Conservation (phyloP, 2,329 filamentous ascomycete species). For the Hymenotorrendiella dingleyae region DNA sequence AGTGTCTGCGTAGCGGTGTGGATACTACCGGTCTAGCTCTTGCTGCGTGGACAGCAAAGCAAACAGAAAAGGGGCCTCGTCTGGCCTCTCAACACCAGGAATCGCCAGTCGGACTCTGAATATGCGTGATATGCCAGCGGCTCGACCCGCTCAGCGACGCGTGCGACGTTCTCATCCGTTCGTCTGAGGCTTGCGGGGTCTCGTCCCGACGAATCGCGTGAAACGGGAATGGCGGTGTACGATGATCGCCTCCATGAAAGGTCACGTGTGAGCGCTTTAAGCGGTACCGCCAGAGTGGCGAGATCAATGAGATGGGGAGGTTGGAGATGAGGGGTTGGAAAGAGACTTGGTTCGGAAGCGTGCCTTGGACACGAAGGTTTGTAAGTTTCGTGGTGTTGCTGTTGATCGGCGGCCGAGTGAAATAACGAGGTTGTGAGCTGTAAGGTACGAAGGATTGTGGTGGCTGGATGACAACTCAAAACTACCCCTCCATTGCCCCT, state of each 20-base stretch:
- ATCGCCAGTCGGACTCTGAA: conserved; percentile 4
- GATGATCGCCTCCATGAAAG: neutral
- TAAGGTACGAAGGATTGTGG: neutral
- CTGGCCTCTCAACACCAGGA: no score
- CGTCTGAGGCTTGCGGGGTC: conserved; percentile 10
- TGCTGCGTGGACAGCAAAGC: conserved; percentile 21
- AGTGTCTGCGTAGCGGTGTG: conserved; percentile 25
- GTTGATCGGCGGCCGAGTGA: no score
- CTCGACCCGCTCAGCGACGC: conserved; percentile 23
- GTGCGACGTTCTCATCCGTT: conserved; percentile 20
- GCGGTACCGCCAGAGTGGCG: no score
- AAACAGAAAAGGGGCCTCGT: no score
- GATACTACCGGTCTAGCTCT: conserved; percentile 7
- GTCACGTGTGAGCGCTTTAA: conserved; percentile 4
- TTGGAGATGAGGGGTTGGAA: no score
- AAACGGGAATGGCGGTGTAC: conserved; percentile 19
- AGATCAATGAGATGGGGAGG: no score
- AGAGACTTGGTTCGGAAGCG: no score
- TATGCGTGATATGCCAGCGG: conserved; percentile 19
- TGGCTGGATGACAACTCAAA: neutral
- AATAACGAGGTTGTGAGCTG: no score
- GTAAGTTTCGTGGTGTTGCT: no score
- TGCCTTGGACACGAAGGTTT: no score
- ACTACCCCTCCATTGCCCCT: conserved; percentile 4
- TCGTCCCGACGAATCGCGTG: conserved; percentile 10